phyloP scores from a whole-genome alignment of 768 basidiomycete genomes.

The Asterophora parasitica region DNA sequence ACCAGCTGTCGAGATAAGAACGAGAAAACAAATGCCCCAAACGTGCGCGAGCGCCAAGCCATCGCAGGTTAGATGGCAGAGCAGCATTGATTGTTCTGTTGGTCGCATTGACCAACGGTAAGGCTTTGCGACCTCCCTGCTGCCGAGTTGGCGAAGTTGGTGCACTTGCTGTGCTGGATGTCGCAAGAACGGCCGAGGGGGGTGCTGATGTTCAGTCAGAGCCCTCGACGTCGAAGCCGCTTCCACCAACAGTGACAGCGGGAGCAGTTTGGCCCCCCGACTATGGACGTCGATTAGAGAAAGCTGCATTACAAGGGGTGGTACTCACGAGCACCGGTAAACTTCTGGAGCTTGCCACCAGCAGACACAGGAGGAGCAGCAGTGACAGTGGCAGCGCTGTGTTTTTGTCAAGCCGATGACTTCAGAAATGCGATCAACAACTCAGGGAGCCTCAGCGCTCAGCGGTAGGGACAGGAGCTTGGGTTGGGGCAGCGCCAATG shows the following conservation, averaged over 20 bases:
- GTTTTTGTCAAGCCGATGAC: neutral
- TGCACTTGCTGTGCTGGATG: constrained; percentile 53
- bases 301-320: neutral
- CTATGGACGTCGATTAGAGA: constrained; percentile 17
- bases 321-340: constrained; percentile 42
- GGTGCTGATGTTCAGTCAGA: constrained; percentile 31
- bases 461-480: constrained; percentile 12
- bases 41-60: neutral
- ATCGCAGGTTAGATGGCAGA: constrained; percentile 15
- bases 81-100: constrained; percentile 30
- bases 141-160: constrained; percentile 45
- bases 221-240: constrained; percentile 43
- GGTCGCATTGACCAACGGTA: constrained; percentile 34
- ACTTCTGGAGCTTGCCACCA: constrained; percentile 42
- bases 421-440: neutral
- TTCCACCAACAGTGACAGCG: constrained; percentile 38
- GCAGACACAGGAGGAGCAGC: constrained; percentile 13
- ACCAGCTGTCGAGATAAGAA: constrained; percentile 3
- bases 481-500: constrained; percentile 10
- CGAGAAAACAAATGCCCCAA: constrained; percentile 4
- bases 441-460: constrained; percentile 12
- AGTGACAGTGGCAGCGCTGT: constrained; percentile 16
- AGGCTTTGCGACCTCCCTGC: constrained; percentile 31
- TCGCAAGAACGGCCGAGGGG: constrained; percentile 57
- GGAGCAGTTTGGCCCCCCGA: constrained; percentile 43